phyloP scores from a whole-genome alignment of 148 eudicot species.

The Rhododendron ovatum region DNA sequence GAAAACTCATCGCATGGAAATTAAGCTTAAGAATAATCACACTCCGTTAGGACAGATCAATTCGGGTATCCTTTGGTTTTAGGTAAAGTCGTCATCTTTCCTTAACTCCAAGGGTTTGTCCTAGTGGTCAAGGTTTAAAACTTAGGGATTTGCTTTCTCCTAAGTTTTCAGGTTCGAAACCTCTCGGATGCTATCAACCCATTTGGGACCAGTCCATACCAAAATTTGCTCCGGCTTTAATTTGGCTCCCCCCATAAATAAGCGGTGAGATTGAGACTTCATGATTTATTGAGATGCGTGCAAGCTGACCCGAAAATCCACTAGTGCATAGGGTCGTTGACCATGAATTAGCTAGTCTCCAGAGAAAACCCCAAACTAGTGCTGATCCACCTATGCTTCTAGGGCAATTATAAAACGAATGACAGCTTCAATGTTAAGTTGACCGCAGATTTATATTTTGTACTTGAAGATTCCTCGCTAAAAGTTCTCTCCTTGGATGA shows the following conservation, averaged over 20 bases:
- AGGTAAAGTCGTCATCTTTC: background rate
- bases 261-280: too few species aligned
- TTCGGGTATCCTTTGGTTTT: background rate
- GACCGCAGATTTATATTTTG: background rate
- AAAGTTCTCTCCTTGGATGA: background rate
- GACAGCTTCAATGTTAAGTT: background rate
- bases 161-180: too few species aligned
- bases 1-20: background rate
- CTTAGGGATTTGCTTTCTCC: background rate
- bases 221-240: too few species aligned
- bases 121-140: background rate
- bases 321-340: background rate
- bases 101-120: background rate
- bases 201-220: too few species aligned
- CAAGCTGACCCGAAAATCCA: too few species aligned
- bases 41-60: background rate
- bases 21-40: background rate
- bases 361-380: background rate
- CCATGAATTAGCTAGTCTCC: background rate
- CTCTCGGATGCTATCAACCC: too few species aligned
- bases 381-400: background rate
- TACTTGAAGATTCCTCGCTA: background rate
- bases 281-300: too few species aligned
- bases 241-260: too few species aligned
- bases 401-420: constrained; percentile 2